Evolutionary conservation across 148 eudicot genomes (phyloP).

Genomic region (Cornus suecica): DNA sequence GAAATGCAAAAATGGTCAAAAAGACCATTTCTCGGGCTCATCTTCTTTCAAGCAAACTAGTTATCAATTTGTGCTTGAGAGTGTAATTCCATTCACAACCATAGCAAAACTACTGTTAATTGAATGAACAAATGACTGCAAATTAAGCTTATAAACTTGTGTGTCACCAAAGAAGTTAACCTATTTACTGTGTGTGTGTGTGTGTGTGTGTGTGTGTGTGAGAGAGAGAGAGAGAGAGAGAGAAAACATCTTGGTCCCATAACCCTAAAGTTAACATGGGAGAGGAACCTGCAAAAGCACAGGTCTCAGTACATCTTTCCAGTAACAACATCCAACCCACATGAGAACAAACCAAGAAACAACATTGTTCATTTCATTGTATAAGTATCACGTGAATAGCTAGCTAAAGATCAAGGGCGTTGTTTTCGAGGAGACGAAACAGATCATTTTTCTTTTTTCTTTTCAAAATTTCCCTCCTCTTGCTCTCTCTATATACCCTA

Average conservation of each 20-base stretch:
- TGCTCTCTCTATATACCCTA: background rate
- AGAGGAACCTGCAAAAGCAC: background rate
- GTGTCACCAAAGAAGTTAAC: background rate
- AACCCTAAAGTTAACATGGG: background rate
- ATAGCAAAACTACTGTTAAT: background rate
- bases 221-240: slow-evolving; percentile 1
- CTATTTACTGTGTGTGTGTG: background rate
- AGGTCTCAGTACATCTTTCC: background rate
- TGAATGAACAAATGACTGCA: background rate
- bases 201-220: too few relatives aligned
- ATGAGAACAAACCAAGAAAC: slow-evolving; percentile 4
- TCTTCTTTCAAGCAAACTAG: background rate
- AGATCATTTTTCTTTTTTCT: background rate
- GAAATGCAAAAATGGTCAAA: background rate
- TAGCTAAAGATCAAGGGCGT: background rate
- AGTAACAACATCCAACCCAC: slow-evolving; percentile 1
- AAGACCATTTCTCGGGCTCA: background rate
- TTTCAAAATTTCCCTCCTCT: background rate
- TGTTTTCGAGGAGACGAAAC: background rate
- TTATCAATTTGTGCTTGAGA: background rate
- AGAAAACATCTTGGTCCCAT: background rate
- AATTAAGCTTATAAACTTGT: background rate
- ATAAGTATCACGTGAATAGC: background rate
- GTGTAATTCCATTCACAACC: background rate
- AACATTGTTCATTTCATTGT: background rate